phyloP scores from a whole-genome alignment of 345 rosid genomes.

The Pseudoturritis turrita region DNA sequence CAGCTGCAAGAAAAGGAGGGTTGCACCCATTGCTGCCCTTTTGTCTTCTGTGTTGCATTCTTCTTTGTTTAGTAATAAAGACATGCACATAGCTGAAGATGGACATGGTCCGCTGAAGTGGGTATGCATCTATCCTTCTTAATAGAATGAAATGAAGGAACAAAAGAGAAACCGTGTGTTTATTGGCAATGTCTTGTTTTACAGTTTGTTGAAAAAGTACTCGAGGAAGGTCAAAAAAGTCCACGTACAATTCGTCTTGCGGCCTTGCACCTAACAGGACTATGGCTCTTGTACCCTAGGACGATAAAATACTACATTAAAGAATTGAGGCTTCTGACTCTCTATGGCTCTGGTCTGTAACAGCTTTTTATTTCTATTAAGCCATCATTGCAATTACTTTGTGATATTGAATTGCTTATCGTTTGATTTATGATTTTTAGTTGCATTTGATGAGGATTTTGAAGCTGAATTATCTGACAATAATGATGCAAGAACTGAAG shows the following conservation, averaged over 20 bases:
- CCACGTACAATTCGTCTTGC: slow-evolving; percentile 97
- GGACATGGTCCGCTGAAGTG: slow-evolving; percentile 81
- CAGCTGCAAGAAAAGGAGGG: slow-evolving; percentile 84
- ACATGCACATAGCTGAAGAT: slow-evolving; percentile 58
- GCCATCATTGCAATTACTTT: background rate
- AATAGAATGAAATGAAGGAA: background rate
- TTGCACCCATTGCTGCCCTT: slow-evolving; percentile 89
- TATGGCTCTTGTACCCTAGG: slow-evolving; percentile 71
- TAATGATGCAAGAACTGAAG: slow-evolving; percentile 76
- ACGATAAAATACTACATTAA: slow-evolving; percentile 68
- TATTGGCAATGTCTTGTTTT: slow-evolving; percentile 1
- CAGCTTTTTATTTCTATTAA: slow-evolving; percentile 1
- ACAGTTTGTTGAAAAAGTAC: slow-evolving; percentile 80
- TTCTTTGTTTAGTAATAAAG: slow-evolving; percentile 58
- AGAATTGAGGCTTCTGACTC: slow-evolving; percentile 80
- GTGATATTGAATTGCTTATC: background rate
- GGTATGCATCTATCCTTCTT: slow-evolving; percentile 45
- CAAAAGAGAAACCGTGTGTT: background rate
- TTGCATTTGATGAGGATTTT: slow-evolving; percentile 99
- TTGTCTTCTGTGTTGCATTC: slow-evolving; percentile 79
- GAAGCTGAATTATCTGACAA: slow-evolving; percentile 86
- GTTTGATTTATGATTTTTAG: slow-evolving; percentile 32
- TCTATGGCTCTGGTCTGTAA: slow-evolving; percentile 84
- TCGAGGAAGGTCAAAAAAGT: slow-evolving; percentile 89
- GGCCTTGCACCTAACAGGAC: slow-evolving; percentile 89